Base-by-base conservation (phyloP, 257 asterid species). In the Ilex asprella region DNA sequence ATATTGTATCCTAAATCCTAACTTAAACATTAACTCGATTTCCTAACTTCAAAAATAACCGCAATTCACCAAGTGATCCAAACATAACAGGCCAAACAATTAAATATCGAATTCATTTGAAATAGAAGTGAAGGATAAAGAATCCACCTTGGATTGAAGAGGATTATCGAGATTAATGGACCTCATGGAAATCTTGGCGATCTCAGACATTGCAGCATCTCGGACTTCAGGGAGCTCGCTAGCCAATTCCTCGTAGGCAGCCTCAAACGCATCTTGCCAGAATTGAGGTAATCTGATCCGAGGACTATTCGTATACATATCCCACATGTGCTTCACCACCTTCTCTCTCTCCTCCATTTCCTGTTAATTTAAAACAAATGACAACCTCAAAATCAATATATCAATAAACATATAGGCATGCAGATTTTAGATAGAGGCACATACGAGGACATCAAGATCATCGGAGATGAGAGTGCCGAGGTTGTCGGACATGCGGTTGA, bases 331-430 rank as follows among this genome's bases (percentile, higher is more conserved):
- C 78, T 78, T 82, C 86, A 88, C 98, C 82, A 85, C 47, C 69
- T 81, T 84, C 89, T 86, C 95, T 74, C 98, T 88, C 79, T 91
- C 98, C 84, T 91, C 98, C 85, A 91, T 67, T 82, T 84, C 94
- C 98, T 91, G 12, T 15, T 35, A 72, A 65, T 13, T 7, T 13
- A 72, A 52, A 61, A 35, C 7, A 2, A 35, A 35, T 35, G 5
- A 35, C n/a, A 35, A 35, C 41, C 3, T 35, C 7, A 35, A 35
- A 35, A 35, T 35, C 41, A 35, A 35, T 35, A 35, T 3, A 35
- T 2, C 41, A 35, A 35, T 35, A n/a, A 35, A 35, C 41, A 35
- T 7, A 35, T 7, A 3, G 41, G 7, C 41, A 35, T 7, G 41
- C 41, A 35, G 7, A 35, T 35, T 35, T 35, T 35, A 47, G 3